phyloP scores from a whole-genome alignment of 1,139 yeast genomes.

The Schizosaccharomyces versatilis region DNA sequence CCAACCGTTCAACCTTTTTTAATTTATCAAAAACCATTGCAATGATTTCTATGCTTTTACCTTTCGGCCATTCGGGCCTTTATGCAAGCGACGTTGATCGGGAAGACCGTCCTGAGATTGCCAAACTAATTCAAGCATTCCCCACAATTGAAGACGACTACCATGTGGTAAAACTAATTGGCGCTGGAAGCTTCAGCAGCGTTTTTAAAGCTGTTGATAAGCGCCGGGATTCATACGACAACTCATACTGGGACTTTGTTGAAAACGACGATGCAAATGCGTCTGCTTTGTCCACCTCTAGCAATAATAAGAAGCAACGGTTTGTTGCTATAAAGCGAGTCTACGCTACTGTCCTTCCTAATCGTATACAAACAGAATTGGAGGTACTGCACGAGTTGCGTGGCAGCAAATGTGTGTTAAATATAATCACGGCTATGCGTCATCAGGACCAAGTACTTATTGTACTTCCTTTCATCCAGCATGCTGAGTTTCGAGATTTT shows the following conservation, averaged over 20 bases:
- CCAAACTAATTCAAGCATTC: slow-evolving; percentile 3
- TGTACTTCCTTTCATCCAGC: slow-evolving; percentile 8
- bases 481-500: slow-evolving; percentile 10
- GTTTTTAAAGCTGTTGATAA: slow-evolving; percentile 9
- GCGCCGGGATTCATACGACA: slow-evolving; percentile 3
- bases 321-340: slow-evolving; percentile 10
- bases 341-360: slow-evolving; percentile 8
- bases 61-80: neutral
- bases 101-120: slow-evolving; percentile 1
- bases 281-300: too few species aligned
- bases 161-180: slow-evolving; percentile 8
- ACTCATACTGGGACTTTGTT: slow-evolving; percentile 5
- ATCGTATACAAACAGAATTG: slow-evolving; percentile 7
- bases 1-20: too few species aligned
- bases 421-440: slow-evolving; percentile 7
- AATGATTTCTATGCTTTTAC: slow-evolving; percentile 2
- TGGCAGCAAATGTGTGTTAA: slow-evolving; percentile 4
- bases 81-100: slow-evolving; percentile 2
- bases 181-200: slow-evolving; percentile 9
- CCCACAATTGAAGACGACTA: slow-evolving; percentile 8
- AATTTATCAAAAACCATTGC: too few species aligned
- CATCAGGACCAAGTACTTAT: slow-evolving; percentile 8
- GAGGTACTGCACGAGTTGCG: slow-evolving; percentile 7
- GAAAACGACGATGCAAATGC: neutral
- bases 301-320: neutral